Conservation (phyloP, 257 asterid genomes). For the Dorcoceras hygrometricum region DNA sequence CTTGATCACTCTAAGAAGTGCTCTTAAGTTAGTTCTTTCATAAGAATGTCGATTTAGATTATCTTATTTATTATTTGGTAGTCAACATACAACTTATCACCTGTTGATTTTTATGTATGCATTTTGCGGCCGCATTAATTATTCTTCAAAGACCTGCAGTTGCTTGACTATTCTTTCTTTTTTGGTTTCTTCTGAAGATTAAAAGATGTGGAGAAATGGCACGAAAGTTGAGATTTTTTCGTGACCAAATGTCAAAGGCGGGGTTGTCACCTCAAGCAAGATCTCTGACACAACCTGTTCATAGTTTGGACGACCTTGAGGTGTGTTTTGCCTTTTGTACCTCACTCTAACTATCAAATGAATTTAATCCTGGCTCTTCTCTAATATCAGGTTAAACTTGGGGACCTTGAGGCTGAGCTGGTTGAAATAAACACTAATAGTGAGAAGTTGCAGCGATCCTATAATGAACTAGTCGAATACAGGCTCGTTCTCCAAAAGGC, state of each 20-base stretch:
- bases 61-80: conserved; percentile 7
- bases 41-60: background rate
- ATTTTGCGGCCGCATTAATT: background rate
- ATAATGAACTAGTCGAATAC: conserved; percentile 58
- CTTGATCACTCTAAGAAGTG: background rate
- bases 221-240: conserved; percentile 83
- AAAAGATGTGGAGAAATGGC: conserved; percentile 99
- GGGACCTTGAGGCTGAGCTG: conserved; percentile 63
- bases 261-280: conserved; percentile 58
- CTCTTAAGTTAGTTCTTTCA: background rate
- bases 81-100: conserved; percentile 3
- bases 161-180: conserved; percentile 1
- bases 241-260: conserved; percentile 84
- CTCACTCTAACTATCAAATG: conserved; percentile 4
- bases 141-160: conserved; percentile 7
- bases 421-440: conserved; percentile 57
- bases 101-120: conserved; percentile 18
- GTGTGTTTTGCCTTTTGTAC: conserved; percentile 37
- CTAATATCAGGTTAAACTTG: conserved; percentile 43
- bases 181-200: conserved; percentile 42
- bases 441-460: conserved; percentile 59
- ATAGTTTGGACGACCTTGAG: conserved; percentile 83
- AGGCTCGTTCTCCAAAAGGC: conserved; percentile 64
- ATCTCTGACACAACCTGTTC: conserved; percentile 39
- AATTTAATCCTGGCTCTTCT: conserved; percentile 20